Base-by-base conservation (phyloP, 805 yeast species). In the Kuraishia borneana region DNA sequence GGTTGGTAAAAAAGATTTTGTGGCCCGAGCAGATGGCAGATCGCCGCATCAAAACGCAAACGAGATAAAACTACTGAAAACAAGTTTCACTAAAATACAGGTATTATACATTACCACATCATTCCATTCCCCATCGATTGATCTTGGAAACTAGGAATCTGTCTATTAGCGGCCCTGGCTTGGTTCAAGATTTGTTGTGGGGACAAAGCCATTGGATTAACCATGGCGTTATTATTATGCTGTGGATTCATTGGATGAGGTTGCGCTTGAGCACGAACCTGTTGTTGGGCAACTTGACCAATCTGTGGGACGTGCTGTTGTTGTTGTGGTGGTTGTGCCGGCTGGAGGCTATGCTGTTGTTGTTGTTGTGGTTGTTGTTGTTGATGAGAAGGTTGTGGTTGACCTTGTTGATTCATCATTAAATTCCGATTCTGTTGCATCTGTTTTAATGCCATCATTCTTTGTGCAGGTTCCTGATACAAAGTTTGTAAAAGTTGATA, bases 401-500 rank as follows among this genome's bases (percentile, higher is more conserved):
- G 29, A 3, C 12, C 29, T 5, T 30, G 37, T 27, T 18, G 38
- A 16, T 18, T 25, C 29, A 37, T 38, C 25, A 22, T 38, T 27
- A n/a, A 42, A 8, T 25, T 38, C 34, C 27, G 43, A 18, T 18
- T 34, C 35, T 16, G 37, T 19, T 19, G 36, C 25, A 9, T 32
- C 37, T 27, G 36, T 14, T 26, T 39, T 30, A 31, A 40, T 21
- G n/a, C 21, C 34, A 31, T 14, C 37, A 30, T 30, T 17, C 25
- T 22, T 14, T 22, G 17, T 22, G 26, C 34, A 50, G 50, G 73
- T 39, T 72, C 77, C 0, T 76, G 76, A 40, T 71, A 73, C 25
- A 73, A 45, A 34, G 64, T 65, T 42, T 65, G 69, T 19, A 67
- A 51, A 32, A 59, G 54, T n/a, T 57, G 56, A 47, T 73, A 73